Base-by-base conservation (phyloP, 1,284 basidiomycete species). In the Sporisorium scitamineum region DNA sequence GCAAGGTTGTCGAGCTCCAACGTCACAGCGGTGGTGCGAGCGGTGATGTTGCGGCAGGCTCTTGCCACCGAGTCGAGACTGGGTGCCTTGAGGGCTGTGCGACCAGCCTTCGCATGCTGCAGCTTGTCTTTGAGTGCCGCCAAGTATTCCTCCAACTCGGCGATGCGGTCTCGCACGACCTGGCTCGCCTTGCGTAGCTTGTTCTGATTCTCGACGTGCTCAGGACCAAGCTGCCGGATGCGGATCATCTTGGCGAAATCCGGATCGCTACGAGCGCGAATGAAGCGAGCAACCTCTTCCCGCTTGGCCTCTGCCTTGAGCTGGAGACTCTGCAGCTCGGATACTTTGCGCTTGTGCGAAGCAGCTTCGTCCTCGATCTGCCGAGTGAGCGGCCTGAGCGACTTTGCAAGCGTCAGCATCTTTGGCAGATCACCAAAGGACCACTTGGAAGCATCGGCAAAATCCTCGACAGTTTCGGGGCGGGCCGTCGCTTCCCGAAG, bases 51-150 rank as follows among this genome's bases (percentile, higher is more conserved):
- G 52, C 91, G 90, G 77, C 91, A 92, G 0, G 93, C 92, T 29
- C 93, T 89, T 70, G 92, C 91, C 79, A 95, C 89, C 0, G 92
- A 92, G 80, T 94, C 94, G 51, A 95, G 86, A 11, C 92, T 91
- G 0, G 94, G 94, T 8, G 92, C 89, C 75, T 92, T 94, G 79
- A 61, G 29, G 2, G 87, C 85, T 8, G 90, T 88, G 76, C 89
- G 90, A 26, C 91, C 92, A 0, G 89, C 87, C 75, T 90, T 91
- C 18, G 90, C 85, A 61, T 91, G 88, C 39, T 88, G 87, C 3
- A 94, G 85, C 78, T 88, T 90, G 83, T 90, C 91, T 86, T 94
- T 94, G 24, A 90, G 89, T 5, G 87, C 87, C 45, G 90, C 88
- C 14, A 95, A 86, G 76, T 91, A 89, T 24, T 90, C 90, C 79